These are phyloP conservation scores for Actinomortierella wolfii DNA, from an alignment of 371 early-diverging fungal species.

Conservation along the genomic window DNA sequence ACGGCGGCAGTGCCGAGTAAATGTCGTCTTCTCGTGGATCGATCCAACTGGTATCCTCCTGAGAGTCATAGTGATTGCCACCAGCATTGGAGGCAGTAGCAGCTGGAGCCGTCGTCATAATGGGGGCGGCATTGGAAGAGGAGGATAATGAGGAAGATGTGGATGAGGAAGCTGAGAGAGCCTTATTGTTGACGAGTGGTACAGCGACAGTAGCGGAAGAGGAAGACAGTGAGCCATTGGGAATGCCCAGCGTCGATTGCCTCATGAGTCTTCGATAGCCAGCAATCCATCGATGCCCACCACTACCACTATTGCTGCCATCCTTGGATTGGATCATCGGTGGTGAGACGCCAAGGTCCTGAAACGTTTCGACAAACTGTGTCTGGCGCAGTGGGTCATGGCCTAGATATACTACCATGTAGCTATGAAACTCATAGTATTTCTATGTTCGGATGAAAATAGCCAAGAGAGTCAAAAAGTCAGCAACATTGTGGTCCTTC, in stretches of 20 bases:
- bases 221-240: too few relatives aligned
- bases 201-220: too few relatives aligned
- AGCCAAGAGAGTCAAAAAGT: background rate
- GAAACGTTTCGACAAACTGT: conserved; percentile 34
- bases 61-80: conserved; percentile 11
- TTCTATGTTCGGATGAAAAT: conserved; percentile 9
- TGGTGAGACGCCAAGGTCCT: conserved; percentile 36
- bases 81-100: too few relatives aligned
- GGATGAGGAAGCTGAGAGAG: too few relatives aligned
- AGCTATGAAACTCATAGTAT: conserved; percentile 32
- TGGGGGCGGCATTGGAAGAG: too few relatives aligned
- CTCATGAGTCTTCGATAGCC: conserved; percentile 37
- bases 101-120: too few relatives aligned
- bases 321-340: background rate
- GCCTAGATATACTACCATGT: conserved; percentile 37
- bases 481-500: background rate
- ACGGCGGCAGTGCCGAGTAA: conserved; percentile 37
- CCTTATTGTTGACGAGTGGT: too few relatives aligned
- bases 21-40: conserved; percentile 43
- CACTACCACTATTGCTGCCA: background rate
- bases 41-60: conserved; percentile 1
- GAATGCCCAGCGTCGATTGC: conserved; percentile 2
- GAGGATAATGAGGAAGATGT: too few relatives aligned
- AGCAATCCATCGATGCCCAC: conserved; percentile 36
- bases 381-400: conserved; percentile 31